Evolutionary conservation across 257 asterid genomes (phyloP), one percentile per base, ranked within the genome.

Genomic region (Ballota nigra): DNA sequence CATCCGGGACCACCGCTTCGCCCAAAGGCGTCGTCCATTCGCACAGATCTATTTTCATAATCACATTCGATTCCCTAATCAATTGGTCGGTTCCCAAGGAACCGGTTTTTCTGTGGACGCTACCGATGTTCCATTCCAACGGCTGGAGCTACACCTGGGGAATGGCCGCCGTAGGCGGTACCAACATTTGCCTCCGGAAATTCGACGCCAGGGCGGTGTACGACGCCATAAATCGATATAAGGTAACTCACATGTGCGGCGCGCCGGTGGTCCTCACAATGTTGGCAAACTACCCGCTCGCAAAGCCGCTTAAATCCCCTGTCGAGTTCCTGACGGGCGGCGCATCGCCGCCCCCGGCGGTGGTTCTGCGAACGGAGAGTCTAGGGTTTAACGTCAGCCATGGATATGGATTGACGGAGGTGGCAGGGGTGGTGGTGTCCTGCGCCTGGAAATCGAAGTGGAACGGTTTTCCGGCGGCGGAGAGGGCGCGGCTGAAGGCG

Each of bases 101-200:
- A 41, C 87, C 97, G 0, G 84, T 83, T 0, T 89, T 87, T 38
- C 77, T 92, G 9, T 92, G 97, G 97, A 89, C 98, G 6, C 72
- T 92, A 53, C 98, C 96, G 5, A 89, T 92, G 89, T 92, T 89
- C 71, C 98, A 92, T 68, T 78, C 98, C 8, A 92, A 92, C 49
- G 98, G 98, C 33, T 92, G 98, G 98, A 89, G 96, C 81, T 92
- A 82, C 87, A 81, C 96, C 1, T 92, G 97, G 97, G 95, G 95
- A 1, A 86, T 89, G 86, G 96, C 98, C 1, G 98, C 92, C n/a
- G 87, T 81, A 3, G 98, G 98, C 3, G 98, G 90, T 0, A 76
- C 86, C 24, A 92, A 80, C 66, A 52, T 92, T 24, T 92, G 98
- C 15, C 86, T 92, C n/a, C 72, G 96, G 3, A 84, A 72, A 19